A percentile compares a stretch with the other conserved stretches of the same genome.
Evolutionary conservation across 441 rosid species (phyloP).

Genomic region (Brassica hybrid): DNA sequence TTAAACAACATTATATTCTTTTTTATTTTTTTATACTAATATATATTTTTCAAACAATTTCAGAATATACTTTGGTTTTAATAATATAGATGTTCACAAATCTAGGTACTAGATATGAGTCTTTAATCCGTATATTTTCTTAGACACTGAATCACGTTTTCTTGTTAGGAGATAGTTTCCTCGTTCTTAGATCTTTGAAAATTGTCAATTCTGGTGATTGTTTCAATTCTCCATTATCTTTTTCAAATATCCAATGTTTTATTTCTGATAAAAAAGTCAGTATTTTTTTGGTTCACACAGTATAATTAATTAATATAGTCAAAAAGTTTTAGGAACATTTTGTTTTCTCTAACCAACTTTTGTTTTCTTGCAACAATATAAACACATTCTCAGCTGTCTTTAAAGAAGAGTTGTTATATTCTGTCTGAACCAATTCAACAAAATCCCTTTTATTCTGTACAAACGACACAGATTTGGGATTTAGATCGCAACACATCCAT

Average conservation of each 20-base stretch:
- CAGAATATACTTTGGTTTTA: too few species aligned
- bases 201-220: neutral
- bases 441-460: conserved; percentile 31
- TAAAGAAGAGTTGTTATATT: conserved; percentile 25
- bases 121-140: neutral
- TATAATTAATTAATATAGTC: conserved; percentile 18
- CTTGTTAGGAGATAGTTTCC: neutral
- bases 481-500: conserved; percentile 23
- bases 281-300: conserved; percentile 17
- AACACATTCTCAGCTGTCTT: conserved; percentile 11
- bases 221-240: neutral
- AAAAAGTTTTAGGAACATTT: conserved; percentile 30
- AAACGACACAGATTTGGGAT: conserved; percentile 29
- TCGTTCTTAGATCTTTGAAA: neutral
- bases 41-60: too few species aligned
- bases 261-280: conserved; percentile 12
- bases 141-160: neutral
- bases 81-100: neutral
- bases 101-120: conserved; percentile 3
- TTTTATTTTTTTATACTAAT: too few species aligned
- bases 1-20: too few species aligned
- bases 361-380: conserved; percentile 20
- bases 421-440: conserved; percentile 29
- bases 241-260: neutral
- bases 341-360: conserved; percentile 36